Evolutionary conservation across 1,139 yeast genomes (phyloP).

Genomic region (Lodderomyces margitis): DNA sequence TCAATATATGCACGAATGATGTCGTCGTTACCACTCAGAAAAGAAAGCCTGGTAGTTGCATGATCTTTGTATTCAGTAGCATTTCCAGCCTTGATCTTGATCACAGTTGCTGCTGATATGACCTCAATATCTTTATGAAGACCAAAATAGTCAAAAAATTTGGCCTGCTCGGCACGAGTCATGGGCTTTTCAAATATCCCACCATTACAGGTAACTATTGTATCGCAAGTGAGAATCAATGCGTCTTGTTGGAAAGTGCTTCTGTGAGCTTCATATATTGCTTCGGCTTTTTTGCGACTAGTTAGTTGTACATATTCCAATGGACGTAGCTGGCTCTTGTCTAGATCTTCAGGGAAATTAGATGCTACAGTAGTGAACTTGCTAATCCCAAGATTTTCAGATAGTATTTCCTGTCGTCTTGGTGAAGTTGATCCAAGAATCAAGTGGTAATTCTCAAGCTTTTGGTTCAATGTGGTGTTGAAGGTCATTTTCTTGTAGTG

Average conservation of each 20-base stretch:
- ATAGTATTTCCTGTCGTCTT: constrained; percentile 66
- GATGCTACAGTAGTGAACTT: constrained; percentile 48
- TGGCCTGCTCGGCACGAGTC: constrained; percentile 34
- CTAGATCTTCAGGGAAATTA: constrained; percentile 70
- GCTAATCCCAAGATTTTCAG: constrained; percentile 55
- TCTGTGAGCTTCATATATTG: constrained; percentile 44
- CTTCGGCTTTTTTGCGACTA: constrained; percentile 55
- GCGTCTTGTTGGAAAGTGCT: constrained; percentile 12
- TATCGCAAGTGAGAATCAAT: constrained; percentile 72
- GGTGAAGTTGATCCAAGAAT: constrained; percentile 86
- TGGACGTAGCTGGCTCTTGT: constrained; percentile 49
- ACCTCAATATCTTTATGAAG: constrained; percentile 50
- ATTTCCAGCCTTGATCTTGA: constrained; percentile 33
- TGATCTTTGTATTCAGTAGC: constrained; percentile 7
- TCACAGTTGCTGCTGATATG: constrained; percentile 64
- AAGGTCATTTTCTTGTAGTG: constrained; percentile 3
- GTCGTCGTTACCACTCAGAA: constrained; percentile 46
- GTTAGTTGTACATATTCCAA: constrained; percentile 70
- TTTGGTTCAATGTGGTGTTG: constrained; percentile 26
- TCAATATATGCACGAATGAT: constrained; percentile 60
- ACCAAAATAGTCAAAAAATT: constrained; percentile 51
- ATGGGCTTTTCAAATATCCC: constrained; percentile 76
- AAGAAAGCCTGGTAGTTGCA: constrained; percentile 25
- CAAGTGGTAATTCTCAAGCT: constrained; percentile 32
- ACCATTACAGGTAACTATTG: constrained; percentile 65